Base-by-base conservation (phyloP, 2,329 filamentous ascomycete genomes). In the Penicillium sp. region DNA sequence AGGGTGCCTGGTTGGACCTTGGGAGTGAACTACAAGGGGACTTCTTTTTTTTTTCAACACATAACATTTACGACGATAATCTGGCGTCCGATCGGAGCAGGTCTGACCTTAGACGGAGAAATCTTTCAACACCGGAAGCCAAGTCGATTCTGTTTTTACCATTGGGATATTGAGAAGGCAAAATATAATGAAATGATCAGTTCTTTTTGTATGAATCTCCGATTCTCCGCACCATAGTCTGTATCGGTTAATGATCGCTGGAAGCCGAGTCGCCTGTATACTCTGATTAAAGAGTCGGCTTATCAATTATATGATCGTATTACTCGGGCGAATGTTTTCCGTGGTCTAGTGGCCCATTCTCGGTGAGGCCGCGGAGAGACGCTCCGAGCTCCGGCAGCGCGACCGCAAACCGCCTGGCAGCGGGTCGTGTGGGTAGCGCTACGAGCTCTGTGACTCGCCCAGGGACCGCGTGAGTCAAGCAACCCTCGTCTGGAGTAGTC, bases 341-440 rank as follows among this genome's bases (percentile, higher is more conserved):
- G 65, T n/a, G 51, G 30, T 33, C 30, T 12, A 60, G 30, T 19
- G 45, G 47, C 53, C 42, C 51, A 33, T 33, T 56, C 33, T 65
- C 67, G 67, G 67, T 69, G 61, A 66, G 58, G 42, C 60, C 56
- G 42, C 68, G 68, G 68, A 70, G 68, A 54, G 58, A 50, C 44
- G 64, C 68, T 69, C 68, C 68, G 67, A 64, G 50, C 68, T 70
- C 68, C 68, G 68, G 66, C 45, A 61, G 53, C 47, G 57, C 57
- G 60, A 54, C 57, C 58, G 24, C 60, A 59, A 58, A 59, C 30
- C 65, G 47, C 28, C 40, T 15, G 22, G n/a, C 15, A 22, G 67
- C 64, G 65, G 67, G 65, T 68, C 67, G 6, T 13, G 59, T 62
- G 60, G 63, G 63, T 59, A 59, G 56, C 59, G 58, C 57, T 61